Percentiles rank a stretch among this genome's conserved stretches.
Conservation (phyloP, 257 asterid species). For the Solanum sejunctum region DNA sequence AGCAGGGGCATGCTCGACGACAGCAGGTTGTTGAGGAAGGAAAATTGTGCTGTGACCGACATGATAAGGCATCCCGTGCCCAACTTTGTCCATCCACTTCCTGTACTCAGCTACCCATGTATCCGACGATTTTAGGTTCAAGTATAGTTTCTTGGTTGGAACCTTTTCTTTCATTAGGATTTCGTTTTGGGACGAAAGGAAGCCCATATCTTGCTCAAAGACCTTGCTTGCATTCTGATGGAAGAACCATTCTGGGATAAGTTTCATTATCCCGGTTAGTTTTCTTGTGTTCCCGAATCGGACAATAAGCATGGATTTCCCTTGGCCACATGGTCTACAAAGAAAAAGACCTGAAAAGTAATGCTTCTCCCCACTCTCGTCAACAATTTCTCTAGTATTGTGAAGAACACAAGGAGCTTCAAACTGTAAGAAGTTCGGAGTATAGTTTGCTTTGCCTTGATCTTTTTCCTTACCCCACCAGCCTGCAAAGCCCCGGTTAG, state of each 20-base stretch:
- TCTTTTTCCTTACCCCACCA: constrained; percentile 70
- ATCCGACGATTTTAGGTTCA: constrained; percentile 71
- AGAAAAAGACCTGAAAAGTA: constrained; percentile 72
- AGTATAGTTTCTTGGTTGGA: constrained; percentile 67
- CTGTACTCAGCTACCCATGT: constrained; percentile 81
- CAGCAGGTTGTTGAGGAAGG: constrained; percentile 56
- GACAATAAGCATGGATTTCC: constrained; percentile 91
- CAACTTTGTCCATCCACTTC: constrained; percentile 95
- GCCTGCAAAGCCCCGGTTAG: constrained; percentile 82
- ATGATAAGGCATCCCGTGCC: constrained; percentile 90
- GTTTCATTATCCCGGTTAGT: constrained; percentile 26
- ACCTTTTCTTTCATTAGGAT: constrained; percentile 66
- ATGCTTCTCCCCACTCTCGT: constrained; percentile 39
- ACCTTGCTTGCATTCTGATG: constrained; percentile 91
- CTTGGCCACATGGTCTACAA: constrained; percentile 89
- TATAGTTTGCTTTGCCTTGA: constrained; percentile 32
- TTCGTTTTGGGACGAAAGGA: constrained; percentile 88
- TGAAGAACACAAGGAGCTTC: constrained; percentile 86
- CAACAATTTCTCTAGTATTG: constrained; percentile 53
- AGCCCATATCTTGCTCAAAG: constrained; percentile 97
- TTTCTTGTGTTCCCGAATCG: constrained; percentile 65
- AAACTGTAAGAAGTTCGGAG: constrained; percentile 46
- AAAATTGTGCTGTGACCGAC: constrained; percentile 69
- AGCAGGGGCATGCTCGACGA: constrained; percentile 94
- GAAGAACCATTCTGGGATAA: constrained; percentile 63